These are phyloP conservation scores for Globisporangium alternatum DNA, from an alignment of 352 stramenopile genomes.

Conservation along the genomic window DNA sequence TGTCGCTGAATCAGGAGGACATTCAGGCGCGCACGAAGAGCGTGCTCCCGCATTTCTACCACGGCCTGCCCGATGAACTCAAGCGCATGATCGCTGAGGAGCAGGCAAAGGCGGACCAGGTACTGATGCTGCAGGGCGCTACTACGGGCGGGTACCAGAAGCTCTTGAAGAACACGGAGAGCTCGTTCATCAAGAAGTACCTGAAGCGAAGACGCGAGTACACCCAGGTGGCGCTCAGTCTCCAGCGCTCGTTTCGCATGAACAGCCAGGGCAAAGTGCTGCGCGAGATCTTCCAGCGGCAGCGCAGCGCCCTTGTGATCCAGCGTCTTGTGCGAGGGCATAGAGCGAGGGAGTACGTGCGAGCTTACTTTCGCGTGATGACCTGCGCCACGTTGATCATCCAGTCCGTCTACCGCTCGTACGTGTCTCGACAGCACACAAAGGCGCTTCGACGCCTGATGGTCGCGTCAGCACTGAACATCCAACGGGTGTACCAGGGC, in stretches of 20 bases:
- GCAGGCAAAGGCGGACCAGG: slow-evolving; percentile 23
- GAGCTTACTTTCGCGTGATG: slow-evolving; percentile 44
- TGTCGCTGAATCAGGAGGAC: slow-evolving; percentile 42
- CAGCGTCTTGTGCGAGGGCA: slow-evolving; percentile 60
- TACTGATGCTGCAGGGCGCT: slow-evolving; percentile 7
- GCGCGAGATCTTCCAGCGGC: slow-evolving; percentile 33
- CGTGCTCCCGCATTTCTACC: slow-evolving; percentile 71
- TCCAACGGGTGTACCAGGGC: slow-evolving; percentile 62
- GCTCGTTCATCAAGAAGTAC: slow-evolving; percentile 51
- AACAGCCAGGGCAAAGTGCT: slow-evolving; percentile 49
- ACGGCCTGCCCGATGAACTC: slow-evolving; percentile 64
- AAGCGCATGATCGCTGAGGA: slow-evolving; percentile 74
- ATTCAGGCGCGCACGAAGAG: slow-evolving; percentile 24
- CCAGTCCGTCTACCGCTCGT: slow-evolving; percentile 66
- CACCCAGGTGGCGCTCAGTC: slow-evolving; percentile 34
- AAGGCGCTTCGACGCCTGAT: slow-evolving; percentile 29
- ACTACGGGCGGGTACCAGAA: slow-evolving; percentile 24
- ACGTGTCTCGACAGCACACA: slow-evolving; percentile 39
- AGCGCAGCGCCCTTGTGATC: slow-evolving; percentile 48
- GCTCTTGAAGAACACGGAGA: slow-evolving; percentile 58
- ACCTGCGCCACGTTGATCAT: slow-evolving; percentile 57
- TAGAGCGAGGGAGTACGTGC: slow-evolving; percentile 41
- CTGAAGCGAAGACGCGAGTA: slow-evolving; percentile 53
- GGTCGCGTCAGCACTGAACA: slow-evolving; percentile 21
- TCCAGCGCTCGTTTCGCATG: slow-evolving; percentile 51